A percentile compares a stretch with the other conserved stretches of the same genome.
Conservation (phyloP, 1,284 basidiomycete species). For the Fomes fomentarius region DNA sequence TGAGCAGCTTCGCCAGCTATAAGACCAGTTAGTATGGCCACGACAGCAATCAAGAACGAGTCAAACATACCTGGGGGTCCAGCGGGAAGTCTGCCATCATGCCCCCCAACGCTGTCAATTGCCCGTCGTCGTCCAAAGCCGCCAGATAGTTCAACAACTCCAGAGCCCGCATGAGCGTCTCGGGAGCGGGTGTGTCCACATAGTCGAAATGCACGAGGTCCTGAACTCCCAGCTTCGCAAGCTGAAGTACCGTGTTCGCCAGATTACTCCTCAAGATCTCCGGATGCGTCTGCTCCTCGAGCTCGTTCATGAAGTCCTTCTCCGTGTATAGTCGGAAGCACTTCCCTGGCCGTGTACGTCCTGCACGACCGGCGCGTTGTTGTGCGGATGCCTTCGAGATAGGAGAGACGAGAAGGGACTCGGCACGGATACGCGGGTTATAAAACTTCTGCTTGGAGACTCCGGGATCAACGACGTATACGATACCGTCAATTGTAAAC, state of each 20-base stretch:
- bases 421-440: slow-evolving; percentile 95
- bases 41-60: background rate
- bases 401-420: slow-evolving; percentile 91
- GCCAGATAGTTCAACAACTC: slow-evolving; percentile 93
- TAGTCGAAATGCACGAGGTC: slow-evolving; percentile 95
- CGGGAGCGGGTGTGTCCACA: slow-evolving; percentile 95
- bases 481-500: slow-evolving; percentile 97
- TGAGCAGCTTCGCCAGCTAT: slow-evolving; percentile 91
- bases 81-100: slow-evolving; percentile 99
- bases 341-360: slow-evolving; percentile 94
- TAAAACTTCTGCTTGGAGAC: slow-evolving; percentile 98
- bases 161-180: slow-evolving; percentile 97
- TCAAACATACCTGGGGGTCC: slow-evolving; percentile 80
- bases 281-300: slow-evolving; percentile 96
- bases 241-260: slow-evolving; percentile 92
- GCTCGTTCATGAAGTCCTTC: slow-evolving; percentile 93
- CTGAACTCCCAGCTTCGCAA: slow-evolving; percentile 92
- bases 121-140: slow-evolving; percentile 94
- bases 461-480: slow-evolving; percentile 98
- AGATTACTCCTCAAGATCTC: slow-evolving; percentile 94
- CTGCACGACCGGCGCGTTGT: slow-evolving; percentile 95
- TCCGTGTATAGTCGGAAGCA: slow-evolving; percentile 98
- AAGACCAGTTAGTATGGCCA: background rate
- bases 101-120: slow-evolving; percentile 83
- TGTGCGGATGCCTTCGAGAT: slow-evolving; percentile 97